phyloP scores from a whole-genome alignment of 306 rosid species.

The Luffa acutangula region DNA sequence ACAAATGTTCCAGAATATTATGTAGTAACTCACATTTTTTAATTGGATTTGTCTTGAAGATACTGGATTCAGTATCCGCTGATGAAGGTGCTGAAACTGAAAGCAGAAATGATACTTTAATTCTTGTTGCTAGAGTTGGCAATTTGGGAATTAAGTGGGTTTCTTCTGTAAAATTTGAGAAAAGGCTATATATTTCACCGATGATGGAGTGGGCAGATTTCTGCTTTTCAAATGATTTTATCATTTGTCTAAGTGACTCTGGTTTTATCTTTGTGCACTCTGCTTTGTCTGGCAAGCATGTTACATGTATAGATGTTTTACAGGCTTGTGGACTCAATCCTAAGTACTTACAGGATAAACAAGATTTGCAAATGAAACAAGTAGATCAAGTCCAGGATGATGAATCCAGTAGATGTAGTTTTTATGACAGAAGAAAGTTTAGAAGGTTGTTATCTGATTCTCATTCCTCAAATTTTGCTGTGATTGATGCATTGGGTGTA shows the following conservation, averaged over 20 bases:
- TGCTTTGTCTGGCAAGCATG: slow-evolving; percentile 63
- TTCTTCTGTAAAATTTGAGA: slow-evolving; percentile 60
- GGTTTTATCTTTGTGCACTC: slow-evolving; percentile 56
- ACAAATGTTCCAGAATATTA: slow-evolving; percentile 60
- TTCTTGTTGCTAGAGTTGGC: slow-evolving; percentile 60
- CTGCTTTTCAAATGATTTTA: slow-evolving; percentile 63
- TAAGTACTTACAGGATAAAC: slow-evolving; percentile 19
- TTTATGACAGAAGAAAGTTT: slow-evolving; percentile 33
- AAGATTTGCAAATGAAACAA: slow-evolving; percentile 19
- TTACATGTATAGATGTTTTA: slow-evolving; percentile 49
- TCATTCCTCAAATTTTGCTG: slow-evolving; percentile 60
- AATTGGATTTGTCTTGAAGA: slow-evolving; percentile 55
- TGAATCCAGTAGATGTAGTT: slow-evolving; percentile 23
- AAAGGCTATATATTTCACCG: slow-evolving; percentile 30
- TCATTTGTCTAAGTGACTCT: slow-evolving; percentile 62
- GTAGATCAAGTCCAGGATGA: slow-evolving; percentile 24
- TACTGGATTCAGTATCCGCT: slow-evolving; percentile 22
- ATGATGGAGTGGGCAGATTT: slow-evolving; percentile 62
- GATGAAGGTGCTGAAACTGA: slow-evolving; percentile 31
- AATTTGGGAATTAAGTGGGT: slow-evolving; percentile 66
- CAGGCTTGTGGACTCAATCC: slow-evolving; percentile 37
- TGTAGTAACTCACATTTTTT: slow-evolving; percentile 60
- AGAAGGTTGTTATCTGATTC: slow-evolving; percentile 69
- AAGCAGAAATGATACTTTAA: slow-evolving; percentile 30
- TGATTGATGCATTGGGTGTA: slow-evolving; percentile 69